These are phyloP conservation scores for Penicillium paneum DNA, from an alignment of 2,329 filamentous ascomycete genomes.

Conservation along the genomic window DNA sequence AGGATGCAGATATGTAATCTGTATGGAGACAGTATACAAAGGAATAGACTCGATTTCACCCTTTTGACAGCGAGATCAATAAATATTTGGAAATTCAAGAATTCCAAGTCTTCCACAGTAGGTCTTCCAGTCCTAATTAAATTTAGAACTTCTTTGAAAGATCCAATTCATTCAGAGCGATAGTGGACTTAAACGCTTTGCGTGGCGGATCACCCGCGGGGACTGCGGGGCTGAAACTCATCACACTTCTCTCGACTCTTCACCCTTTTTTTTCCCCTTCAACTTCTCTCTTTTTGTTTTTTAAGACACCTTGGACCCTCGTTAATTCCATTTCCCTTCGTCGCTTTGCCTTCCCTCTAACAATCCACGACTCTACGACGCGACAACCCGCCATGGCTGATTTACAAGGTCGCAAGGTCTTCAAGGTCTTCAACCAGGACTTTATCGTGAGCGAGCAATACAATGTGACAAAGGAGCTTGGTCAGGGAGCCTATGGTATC, in stretches of 20 bases:
- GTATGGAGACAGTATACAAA: not conserved
- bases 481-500: conserved; percentile 97
- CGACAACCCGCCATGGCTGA: conserved; percentile 51
- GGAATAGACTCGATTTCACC: not conserved
- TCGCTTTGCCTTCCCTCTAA: not conserved
- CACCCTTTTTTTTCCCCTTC: conserved; percentile 13
- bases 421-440: conserved; percentile 99
- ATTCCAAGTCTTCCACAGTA: not conserved
- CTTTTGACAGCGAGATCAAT: not conserved
- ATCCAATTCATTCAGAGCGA: not conserved
- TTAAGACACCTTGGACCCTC: not conserved
- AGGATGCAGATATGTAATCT: not conserved
- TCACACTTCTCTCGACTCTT: conserved; percentile 17
- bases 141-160: not conserved
- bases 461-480: conserved; percentile 96
- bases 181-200: not conserved
- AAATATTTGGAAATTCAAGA: not conserved
- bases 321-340: not conserved
- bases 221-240: conserved; percentile 26
- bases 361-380: conserved; percentile 1
- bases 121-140: not conserved
- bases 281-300: conserved; percentile 7
- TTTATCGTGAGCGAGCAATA: conserved; percentile 98
- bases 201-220: conserved; percentile 21
- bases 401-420: conserved; percentile 75